A percentile compares a stretch with the other conserved stretches of the same genome.
phyloP scores from a whole-genome alignment of 2,329 filamentous ascomycete genomes.

The Talaromyces sp. region DNA sequence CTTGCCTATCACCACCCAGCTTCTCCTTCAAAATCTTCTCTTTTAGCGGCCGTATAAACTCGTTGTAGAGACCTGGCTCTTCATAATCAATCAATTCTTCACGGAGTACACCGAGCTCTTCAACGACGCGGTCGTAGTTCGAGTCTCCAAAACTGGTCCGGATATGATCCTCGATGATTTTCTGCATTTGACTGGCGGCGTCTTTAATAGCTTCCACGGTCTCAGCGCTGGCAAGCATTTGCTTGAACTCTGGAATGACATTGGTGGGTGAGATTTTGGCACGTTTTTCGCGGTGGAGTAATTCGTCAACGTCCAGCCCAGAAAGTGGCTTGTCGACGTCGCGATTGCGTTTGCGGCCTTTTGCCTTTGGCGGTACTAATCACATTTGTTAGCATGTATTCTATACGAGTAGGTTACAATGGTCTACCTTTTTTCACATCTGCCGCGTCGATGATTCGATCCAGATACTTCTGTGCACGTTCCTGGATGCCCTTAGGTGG shows the following conservation, averaged over 20 bases:
- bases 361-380: conserved; percentile 74
- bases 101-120: conserved; percentile 71
- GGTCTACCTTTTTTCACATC: conserved; percentile 72
- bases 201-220: conserved; percentile 59
- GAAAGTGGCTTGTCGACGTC: conserved; percentile 78
- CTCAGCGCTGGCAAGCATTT: conserved; percentile 59
- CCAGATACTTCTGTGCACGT: conserved; percentile 54
- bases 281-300: conserved; percentile 60
- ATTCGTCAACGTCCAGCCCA: conserved; percentile 76
- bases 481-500: conserved; percentile 64
- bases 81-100: conserved; percentile 71
- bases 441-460: conserved; percentile 61
- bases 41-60: conserved; percentile 67
- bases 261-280: conserved; percentile 61
- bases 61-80: conserved; percentile 70
- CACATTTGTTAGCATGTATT: not conserved
- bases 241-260: conserved; percentile 85
- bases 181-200: conserved; percentile 68
- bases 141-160: conserved; percentile 68
- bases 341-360: conserved; percentile 62
- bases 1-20: conserved; percentile 69
- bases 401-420: not conserved
- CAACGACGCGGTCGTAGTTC: conserved; percentile 68
- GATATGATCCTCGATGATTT: conserved; percentile 65
- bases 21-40: conserved; percentile 62